Evolutionary conservation across 257 asterid species (phyloP).

Genomic region (Solanum lignicaule): DNA sequence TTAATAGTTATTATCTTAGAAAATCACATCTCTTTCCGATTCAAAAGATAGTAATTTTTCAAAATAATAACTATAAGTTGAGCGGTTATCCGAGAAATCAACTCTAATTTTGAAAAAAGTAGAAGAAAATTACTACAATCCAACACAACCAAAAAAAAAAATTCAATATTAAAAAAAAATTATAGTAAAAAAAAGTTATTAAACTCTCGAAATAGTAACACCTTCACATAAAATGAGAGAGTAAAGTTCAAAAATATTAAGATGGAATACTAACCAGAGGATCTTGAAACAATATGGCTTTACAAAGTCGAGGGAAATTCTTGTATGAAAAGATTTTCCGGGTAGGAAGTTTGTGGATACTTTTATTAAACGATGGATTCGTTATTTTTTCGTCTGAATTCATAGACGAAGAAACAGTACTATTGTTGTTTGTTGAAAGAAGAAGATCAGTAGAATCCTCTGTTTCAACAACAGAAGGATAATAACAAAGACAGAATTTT

Average conservation of each 20-base stretch:
- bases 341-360: background rate
- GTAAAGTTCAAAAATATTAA: background rate
- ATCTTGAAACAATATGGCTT: background rate
- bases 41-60: background rate
- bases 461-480: constrained; percentile 1
- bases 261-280: background rate
- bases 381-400: background rate
- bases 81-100: rapidly evolving
- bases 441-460: background rate
- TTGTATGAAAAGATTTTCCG: background rate
- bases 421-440: background rate
- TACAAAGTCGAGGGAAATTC: background rate
- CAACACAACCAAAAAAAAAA: background rate
- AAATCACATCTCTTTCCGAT: rapidly evolving
- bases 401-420: background rate
- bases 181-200: too few species aligned
- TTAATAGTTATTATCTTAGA: background rate
- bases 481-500: constrained; percentile 13
- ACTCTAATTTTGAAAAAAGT: too few species aligned
- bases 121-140: background rate
- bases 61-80: background rate
- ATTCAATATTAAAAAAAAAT: background rate
- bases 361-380: background rate
- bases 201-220: rapidly evolving
- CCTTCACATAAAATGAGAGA: background rate